A percentile compares a stretch with the other conserved stretches of the same genome.
Conservation (phyloP, 2,329 filamentous ascomycete species). For the Graphilbum sp. region DNA sequence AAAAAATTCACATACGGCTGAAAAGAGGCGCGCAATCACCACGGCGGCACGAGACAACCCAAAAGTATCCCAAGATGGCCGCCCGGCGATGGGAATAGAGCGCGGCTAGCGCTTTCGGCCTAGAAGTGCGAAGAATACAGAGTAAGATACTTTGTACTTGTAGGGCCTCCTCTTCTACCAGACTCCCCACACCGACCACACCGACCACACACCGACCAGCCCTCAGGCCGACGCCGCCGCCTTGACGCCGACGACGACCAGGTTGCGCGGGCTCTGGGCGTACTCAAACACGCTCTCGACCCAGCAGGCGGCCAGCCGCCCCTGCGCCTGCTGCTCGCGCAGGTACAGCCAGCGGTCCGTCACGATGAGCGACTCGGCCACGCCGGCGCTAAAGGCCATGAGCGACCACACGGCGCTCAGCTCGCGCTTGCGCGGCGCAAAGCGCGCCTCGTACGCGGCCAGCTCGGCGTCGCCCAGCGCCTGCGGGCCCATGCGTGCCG, state of each 20-base stretch:
- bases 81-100: too few relatives aligned
- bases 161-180: too few relatives aligned
- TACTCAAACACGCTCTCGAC: constrained; percentile 92
- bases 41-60: too few relatives aligned
- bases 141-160: too few relatives aligned
- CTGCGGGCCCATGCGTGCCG: constrained; percentile 39
- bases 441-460: constrained; percentile 48
- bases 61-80: too few relatives aligned
- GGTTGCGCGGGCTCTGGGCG: constrained; percentile 65
- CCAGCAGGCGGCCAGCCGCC: constrained; percentile 58
- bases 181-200: too few relatives aligned
- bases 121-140: too few relatives aligned
- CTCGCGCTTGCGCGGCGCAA: constrained; percentile 54
- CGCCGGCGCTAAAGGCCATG: constrained; percentile 87
- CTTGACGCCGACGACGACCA: constrained; percentile 88
- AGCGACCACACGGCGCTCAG: constrained; percentile 79
- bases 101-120: too few relatives aligned
- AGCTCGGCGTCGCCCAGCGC: constrained; percentile 62
- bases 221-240: too few relatives aligned
- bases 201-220: too few relatives aligned
- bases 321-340: constrained; percentile 48
- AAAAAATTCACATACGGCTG: too few relatives aligned
- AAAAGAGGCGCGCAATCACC: too few relatives aligned
- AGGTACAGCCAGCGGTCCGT: constrained; percentile 82
- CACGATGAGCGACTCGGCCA: constrained; percentile 81